Evolutionary conservation across 257 asterid genomes (phyloP).

Genomic region (Ballota nigra): DNA sequence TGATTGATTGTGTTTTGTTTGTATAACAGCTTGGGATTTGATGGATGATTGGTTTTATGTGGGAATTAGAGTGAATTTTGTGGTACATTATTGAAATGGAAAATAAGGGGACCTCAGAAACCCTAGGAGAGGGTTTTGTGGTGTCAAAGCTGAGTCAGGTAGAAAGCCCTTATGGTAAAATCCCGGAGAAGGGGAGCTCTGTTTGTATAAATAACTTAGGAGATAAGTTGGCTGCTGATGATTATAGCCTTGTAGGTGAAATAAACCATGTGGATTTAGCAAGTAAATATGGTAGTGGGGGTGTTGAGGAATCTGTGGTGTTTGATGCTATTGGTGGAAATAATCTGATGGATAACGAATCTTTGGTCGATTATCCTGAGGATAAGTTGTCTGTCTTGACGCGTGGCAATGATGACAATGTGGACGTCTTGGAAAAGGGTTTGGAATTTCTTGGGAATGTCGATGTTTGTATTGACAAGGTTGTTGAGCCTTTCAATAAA

Average conservation of each 20-base stretch:
- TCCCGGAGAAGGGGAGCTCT: constrained; percentile 23
- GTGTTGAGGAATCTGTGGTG: constrained; percentile 22
- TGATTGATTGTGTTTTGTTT: constrained; percentile 29
- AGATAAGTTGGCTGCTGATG: constrained; percentile 23
- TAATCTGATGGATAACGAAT: constrained; percentile 19
- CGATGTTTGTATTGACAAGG: constrained; percentile 18
- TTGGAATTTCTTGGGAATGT: constrained; percentile 16
- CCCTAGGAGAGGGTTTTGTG: constrained; percentile 37
- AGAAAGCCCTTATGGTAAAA: constrained; percentile 29
- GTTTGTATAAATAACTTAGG: constrained; percentile 30
- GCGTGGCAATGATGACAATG: constrained; percentile 12
- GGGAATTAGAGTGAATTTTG: constrained; percentile 42
- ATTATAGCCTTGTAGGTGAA: constrained; percentile 11
- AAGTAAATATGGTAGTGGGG: constrained; percentile 12
- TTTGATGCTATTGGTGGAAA: constrained; percentile 30
- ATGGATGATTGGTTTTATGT: constrained; percentile 28
- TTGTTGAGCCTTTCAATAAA: constrained; percentile 20
- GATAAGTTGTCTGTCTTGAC: constrained; percentile 8
- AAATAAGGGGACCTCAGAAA: constrained; percentile 29
- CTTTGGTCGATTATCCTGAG: constrained; percentile 10
- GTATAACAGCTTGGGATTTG: constrained; percentile 35
- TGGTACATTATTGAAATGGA: constrained; percentile 43
- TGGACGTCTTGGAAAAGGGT: constrained; percentile 22
- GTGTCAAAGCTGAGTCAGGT: constrained; percentile 19
- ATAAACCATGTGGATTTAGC: constrained; percentile 16